Base-by-base conservation (phyloP, 768 basidiomycete species). In the Termitomyces sp. region DNA sequence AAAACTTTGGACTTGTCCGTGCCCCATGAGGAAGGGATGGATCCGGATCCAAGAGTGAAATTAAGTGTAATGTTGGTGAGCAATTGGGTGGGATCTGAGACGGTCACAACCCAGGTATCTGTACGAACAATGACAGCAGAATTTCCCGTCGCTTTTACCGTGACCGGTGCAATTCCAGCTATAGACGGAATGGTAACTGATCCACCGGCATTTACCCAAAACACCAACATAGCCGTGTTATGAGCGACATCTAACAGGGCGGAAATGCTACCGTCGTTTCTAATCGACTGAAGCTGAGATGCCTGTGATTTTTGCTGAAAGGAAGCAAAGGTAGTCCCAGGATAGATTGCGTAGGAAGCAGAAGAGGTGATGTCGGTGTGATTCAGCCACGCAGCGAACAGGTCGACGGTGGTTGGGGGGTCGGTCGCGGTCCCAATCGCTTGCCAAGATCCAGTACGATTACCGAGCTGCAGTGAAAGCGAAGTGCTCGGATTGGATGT, bases 31-130 rank as follows among this genome's bases (percentile, higher is more conserved):
- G 56, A 44, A 41, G 60, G 60, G 15, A 28, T 43, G 17, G 60
- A 51, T 8, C 60, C 59, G 17, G 59, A 49, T 51, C 64, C 60
- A 30, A 66, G 53, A 23, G 65, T 68, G 19, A 71, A 61, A 50
- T 63, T 70, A 30, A 79, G 43, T 11, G 63, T 61, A 10, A 80
- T 66, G 1, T 65, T 62, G 4, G 62, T 57, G 30, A 81, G 62
- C 0, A 71, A 73, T 63, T 90, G 87, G 1, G 84, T 83, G 2
- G 87, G 88, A 66, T 90, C 87, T 1, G 87, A 80, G 19, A 87
- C 77, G 0, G 80, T 82, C 40, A 89, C 62, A 19, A 71, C 71
- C 52, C 79, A 75, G 4, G 70, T 70, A 14, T 71, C 63, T 28
- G 75, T 53, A 10, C 74, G 66, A 59, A 80, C 76, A 15, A 83